Conservation (phyloP, 1,284 basidiomycete species). For the Lentinus polychrous region DNA sequence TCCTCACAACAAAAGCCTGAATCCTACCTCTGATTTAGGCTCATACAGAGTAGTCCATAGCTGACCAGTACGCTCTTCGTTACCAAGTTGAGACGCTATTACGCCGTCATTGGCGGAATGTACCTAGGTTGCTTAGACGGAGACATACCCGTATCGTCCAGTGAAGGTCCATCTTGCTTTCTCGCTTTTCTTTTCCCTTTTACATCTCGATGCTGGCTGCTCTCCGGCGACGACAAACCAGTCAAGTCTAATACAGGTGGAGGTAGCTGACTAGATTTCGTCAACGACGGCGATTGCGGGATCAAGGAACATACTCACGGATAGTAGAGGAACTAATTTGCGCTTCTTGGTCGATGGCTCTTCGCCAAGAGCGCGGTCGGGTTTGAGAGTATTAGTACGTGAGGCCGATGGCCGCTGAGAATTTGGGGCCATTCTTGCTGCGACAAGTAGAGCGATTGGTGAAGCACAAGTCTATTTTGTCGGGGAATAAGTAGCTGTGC, state of each 20-base stretch:
- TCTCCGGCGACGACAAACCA: constrained; percentile 9
- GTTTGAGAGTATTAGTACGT: constrained; percentile 17
- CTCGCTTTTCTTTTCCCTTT: too few relatives aligned
- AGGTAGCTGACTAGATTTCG: constrained; percentile 24
- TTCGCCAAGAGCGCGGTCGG: constrained; percentile 8
- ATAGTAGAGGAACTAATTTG: constrained; percentile 42
- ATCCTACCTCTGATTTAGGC: constrained; percentile 59
- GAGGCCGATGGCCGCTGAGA: neutral
- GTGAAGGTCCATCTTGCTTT: too few relatives aligned
- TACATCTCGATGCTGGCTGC: neutral
- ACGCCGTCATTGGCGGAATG: too few relatives aligned
- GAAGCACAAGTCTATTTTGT: too few relatives aligned
- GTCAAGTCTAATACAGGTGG: constrained; percentile 29
- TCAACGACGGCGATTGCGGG: constrained; percentile 7
- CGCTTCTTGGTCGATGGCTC: constrained; percentile 22
- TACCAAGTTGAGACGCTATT: too few relatives aligned
- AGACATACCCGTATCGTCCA: too few relatives aligned
- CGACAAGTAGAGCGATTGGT: too few relatives aligned
- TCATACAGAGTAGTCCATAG: constrained; percentile 35
- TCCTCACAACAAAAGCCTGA: neutral
- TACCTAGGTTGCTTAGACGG: too few relatives aligned
- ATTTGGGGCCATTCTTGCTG: too few relatives aligned
- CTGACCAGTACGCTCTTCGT: too few relatives aligned
- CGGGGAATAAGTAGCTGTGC: too few relatives aligned
- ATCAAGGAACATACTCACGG: constrained; percentile 27